Conservation (phyloP, 305 asterid species). For the Salvia sclarea region DNA sequence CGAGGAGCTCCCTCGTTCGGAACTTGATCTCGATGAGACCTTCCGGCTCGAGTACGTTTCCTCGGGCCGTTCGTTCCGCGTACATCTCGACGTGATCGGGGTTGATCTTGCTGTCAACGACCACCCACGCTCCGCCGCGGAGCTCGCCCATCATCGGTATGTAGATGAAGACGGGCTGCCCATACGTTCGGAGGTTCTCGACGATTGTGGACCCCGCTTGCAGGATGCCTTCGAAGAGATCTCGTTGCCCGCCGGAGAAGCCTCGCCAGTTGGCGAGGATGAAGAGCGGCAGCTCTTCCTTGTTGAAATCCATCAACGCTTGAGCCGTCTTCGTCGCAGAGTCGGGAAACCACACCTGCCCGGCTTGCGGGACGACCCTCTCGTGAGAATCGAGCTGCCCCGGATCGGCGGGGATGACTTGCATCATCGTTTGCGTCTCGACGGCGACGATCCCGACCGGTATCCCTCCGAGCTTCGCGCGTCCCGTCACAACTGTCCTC, state of each 20-base stretch:
- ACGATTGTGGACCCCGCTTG: conserved; percentile 98
- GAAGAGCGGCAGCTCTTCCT: conserved; percentile 89
- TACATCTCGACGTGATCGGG: conserved; percentile 95
- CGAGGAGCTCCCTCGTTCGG: conserved; percentile 71
- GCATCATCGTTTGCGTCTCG: conserved; percentile 98
- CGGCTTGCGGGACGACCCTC: conserved; percentile 95
- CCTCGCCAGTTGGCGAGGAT: conserved; percentile 99
- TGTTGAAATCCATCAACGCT: conserved; percentile 89
- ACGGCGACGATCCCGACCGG: conserved; percentile 96
- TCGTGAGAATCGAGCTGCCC: conserved; percentile 98
- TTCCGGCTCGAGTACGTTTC: conserved; percentile 97
- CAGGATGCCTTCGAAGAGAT: conserved; percentile 93
- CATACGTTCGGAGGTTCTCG: conserved; percentile 85
- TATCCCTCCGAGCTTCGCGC: conserved; percentile 97
- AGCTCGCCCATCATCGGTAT: conserved; percentile 96
- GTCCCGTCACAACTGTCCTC: conserved; percentile 91
- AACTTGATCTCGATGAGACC: conserved; percentile 94
- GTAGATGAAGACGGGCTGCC: conserved; percentile 88
- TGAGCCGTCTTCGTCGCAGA: conserved; percentile 95
- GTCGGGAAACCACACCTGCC: conserved; percentile 99
- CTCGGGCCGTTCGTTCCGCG: conserved; percentile 89
- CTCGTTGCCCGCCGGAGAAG: conserved; percentile 98
- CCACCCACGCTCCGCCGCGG: conserved; percentile 99
- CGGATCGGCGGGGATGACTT: conserved; percentile 96
- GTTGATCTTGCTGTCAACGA: conserved; percentile 89